phyloP scores from a whole-genome alignment of 1,284 basidiomycete species.

The Pyrrhoderma lamaoense region DNA sequence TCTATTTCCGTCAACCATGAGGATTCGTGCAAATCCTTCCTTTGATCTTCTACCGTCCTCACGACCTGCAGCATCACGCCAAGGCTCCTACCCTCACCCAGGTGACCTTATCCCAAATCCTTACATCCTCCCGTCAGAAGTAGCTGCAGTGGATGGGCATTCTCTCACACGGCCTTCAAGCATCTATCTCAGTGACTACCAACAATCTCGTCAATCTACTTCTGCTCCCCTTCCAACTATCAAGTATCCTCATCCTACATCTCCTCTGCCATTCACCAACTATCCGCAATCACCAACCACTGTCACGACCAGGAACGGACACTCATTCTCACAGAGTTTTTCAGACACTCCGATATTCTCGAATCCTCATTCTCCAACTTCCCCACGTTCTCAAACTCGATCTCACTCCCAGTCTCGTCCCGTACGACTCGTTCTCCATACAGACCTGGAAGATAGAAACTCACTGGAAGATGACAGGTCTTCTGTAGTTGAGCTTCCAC shows the following conservation, averaged over 20 bases:
- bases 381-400: neutral
- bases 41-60: conserved; percentile 14
- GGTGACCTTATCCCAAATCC: conserved; percentile 24
- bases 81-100: neutral
- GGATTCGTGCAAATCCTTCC: conserved; percentile 8
- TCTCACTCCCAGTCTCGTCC: neutral
- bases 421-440: conserved; percentile 57
- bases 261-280: too few species aligned
- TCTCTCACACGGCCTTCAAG: conserved; percentile 2
- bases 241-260: too few species aligned
- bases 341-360: conserved; percentile 5
- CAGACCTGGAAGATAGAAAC: conserved; percentile 54
- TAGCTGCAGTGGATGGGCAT: conserved; percentile 12
- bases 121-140: conserved; percentile 22
- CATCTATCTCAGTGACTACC: conserved; percentile 2
- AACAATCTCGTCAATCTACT: neutral
- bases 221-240: too few species aligned
- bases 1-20: neutral
- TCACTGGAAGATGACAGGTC: conserved; percentile 37
- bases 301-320: neutral
- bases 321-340: conserved; percentile 1
- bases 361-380: conserved; percentile 1
- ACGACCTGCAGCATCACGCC: conserved; percentile 8
- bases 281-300: neutral
- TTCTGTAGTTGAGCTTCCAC: conserved; percentile 66